phyloP scores from a whole-genome alignment of 768 basidiomycete genomes.

The Zangia roseola region DNA sequence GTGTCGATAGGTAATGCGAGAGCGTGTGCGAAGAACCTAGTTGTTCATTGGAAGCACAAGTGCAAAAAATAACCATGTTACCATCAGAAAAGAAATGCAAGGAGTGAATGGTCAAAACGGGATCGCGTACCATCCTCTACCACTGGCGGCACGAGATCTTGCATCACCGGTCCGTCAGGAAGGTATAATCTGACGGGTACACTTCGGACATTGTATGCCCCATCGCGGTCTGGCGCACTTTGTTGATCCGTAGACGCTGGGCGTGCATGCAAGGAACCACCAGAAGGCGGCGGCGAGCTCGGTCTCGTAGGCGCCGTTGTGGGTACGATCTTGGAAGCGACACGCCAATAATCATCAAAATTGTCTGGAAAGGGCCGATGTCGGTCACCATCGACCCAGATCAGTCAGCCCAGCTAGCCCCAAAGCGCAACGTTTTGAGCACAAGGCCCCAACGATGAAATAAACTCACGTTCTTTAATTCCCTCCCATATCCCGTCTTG shows the following conservation, averaged over 20 bases:
- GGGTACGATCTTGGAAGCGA: conserved; percentile 91
- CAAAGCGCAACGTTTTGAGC: conserved; percentile 16
- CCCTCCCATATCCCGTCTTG: conserved; percentile 98
- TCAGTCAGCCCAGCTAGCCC: conserved; percentile 23
- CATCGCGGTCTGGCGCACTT: conserved; percentile 63
- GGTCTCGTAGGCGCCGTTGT: conserved; percentile 64
- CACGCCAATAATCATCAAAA: conserved; percentile 93
- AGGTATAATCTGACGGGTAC: conserved; percentile 89
- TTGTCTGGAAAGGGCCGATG: conserved; percentile 60
- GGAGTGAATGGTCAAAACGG: neutral
- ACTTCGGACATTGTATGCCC: conserved; percentile 83
- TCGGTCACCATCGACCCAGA: conserved; percentile 14
- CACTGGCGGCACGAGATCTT: conserved; percentile 83
- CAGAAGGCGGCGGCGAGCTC: conserved; percentile 50
- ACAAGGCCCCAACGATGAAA: conserved; percentile 13
- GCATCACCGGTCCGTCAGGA: conserved; percentile 86
- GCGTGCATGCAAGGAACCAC: conserved; percentile 61
- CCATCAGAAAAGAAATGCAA: neutral
- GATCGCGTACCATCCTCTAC: conserved; percentile 66
- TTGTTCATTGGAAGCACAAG: conserved; percentile 1
- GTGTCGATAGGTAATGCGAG: conserved; percentile 59
- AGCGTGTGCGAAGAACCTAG: conserved; percentile 75
- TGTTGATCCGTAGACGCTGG: conserved; percentile 63
- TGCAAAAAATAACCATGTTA: neutral
- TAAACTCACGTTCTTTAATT: conserved; percentile 81